Evolutionary conservation across 306 rosid species (phyloP).

Genomic region (Rosa multiflora): DNA sequence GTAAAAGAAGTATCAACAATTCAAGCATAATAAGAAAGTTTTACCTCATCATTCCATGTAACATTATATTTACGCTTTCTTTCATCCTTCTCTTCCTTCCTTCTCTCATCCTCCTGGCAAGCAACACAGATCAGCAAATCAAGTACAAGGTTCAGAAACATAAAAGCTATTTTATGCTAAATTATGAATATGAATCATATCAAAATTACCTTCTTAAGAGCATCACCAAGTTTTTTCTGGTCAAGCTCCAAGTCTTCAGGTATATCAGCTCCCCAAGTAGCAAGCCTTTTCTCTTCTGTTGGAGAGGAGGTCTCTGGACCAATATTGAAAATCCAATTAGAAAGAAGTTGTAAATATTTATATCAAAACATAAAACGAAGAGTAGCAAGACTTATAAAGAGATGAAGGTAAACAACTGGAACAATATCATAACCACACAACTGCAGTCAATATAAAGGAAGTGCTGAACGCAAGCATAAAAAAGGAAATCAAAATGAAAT

Average conservation of each 20-base stretch:
- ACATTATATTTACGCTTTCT: conserved; percentile 59
- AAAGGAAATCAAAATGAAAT: background rate
- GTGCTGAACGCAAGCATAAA: background rate
- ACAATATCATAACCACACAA: background rate
- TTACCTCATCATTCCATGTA: conserved; percentile 55
- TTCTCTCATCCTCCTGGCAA: conserved; percentile 53
- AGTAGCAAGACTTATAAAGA: background rate
- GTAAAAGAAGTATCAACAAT: background rate
- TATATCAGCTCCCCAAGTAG: conserved; percentile 58
- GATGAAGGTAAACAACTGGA: background rate
- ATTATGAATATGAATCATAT: background rate
- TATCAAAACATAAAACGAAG: background rate
- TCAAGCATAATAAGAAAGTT: background rate
- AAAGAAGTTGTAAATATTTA: background rate
- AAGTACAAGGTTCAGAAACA: background rate
- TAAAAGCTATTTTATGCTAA: background rate
- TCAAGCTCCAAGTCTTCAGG: conserved; percentile 51
- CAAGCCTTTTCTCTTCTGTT: conserved; percentile 45
- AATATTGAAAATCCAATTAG: conserved; percentile 5
- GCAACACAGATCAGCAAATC: conserved; percentile 5
- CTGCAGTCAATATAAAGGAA: background rate
- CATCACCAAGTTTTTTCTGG: conserved; percentile 43
- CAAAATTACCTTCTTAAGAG: conserved; percentile 47
- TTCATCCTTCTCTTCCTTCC: conserved; percentile 54
- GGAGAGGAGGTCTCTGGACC: conserved; percentile 33